These are phyloP conservation scores for Zymoseptoria pseudotritici DNA, from an alignment of 2,329 filamentous ascomycete genomes.

Conservation along the genomic window DNA sequence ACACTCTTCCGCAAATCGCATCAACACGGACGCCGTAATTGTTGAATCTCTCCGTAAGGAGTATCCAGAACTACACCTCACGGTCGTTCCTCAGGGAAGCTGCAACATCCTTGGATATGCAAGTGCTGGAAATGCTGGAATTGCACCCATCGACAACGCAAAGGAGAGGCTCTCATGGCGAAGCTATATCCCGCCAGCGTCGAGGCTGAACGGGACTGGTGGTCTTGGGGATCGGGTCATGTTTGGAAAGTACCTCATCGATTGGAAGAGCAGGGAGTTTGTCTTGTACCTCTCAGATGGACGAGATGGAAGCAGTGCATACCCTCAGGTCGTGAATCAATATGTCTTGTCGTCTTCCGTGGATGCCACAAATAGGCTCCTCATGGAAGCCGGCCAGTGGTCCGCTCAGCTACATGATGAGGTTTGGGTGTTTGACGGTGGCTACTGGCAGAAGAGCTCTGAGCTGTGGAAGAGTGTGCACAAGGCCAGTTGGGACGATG, in stretches of 20 bases:
- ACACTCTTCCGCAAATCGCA: constrained; percentile 36
- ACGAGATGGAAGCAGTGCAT: constrained; percentile 31
- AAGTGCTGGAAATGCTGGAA: constrained; percentile 34
- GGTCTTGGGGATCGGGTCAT: constrained; percentile 32
- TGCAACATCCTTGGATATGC: constrained; percentile 38
- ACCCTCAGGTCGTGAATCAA: constrained; percentile 31
- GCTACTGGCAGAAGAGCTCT: constrained; percentile 55
- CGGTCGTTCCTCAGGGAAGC: constrained; percentile 29
- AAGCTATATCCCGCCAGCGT: constrained; percentile 32
- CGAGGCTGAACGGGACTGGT: constrained; percentile 33
- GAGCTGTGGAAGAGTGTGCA: constrained; percentile 38
- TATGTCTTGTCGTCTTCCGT: constrained; percentile 37
- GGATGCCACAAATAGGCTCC: constrained; percentile 41
- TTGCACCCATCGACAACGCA: constrained; percentile 35
- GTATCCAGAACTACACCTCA: constrained; percentile 39
- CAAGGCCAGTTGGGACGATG: constrained; percentile 6
- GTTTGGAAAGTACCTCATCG: constrained; percentile 41
- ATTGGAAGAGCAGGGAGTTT: constrained; percentile 38
- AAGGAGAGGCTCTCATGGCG: constrained; percentile 35
- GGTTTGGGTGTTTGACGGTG: constrained; percentile 59
- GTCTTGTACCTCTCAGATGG: constrained; percentile 38
- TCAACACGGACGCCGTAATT: constrained; percentile 39
- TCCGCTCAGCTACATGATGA: constrained; percentile 52
- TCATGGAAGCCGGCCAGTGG: constrained; percentile 51
- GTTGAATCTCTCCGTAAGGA: constrained; percentile 39